A percentile compares a stretch with the other conserved stretches of the same genome.
phyloP scores from a whole-genome alignment of 2,329 filamentous ascomycete genomes.

The Pseudocercospora eumusae region DNA sequence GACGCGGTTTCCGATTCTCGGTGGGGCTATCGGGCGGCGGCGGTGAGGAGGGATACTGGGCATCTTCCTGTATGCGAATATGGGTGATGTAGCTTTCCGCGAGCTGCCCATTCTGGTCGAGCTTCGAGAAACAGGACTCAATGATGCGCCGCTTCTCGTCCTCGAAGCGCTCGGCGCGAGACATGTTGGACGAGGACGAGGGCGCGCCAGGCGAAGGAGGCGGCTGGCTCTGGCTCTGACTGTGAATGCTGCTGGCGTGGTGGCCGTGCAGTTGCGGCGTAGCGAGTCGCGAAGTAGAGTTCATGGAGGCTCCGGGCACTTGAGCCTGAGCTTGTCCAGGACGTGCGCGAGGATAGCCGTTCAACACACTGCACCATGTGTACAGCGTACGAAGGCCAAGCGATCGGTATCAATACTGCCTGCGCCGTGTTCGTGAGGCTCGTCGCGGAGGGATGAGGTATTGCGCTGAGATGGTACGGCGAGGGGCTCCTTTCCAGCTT shows the following conservation, averaged over 20 bases:
- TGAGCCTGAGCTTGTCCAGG: not conserved
- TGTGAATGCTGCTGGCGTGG: constrained; percentile 3
- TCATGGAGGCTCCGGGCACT: not conserved
- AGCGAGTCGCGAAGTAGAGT: constrained; percentile 2
- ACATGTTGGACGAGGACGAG: constrained; percentile 24
- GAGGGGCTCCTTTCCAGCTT: not conserved
- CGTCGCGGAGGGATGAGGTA: not conserved
- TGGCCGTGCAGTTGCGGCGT: constrained; percentile 12
- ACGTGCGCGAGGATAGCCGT: constrained; percentile 12
- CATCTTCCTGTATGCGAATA: constrained; percentile 86
- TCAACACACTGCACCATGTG: not conserved
- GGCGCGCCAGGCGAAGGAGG: constrained; percentile 13
- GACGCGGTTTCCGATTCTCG: constrained; percentile 78
- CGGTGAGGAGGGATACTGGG: constrained; percentile 76
- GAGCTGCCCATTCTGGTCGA: constrained; percentile 79
- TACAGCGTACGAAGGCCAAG: not conserved
- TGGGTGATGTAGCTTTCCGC: constrained; percentile 97
- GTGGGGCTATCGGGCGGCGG: constrained; percentile 75
- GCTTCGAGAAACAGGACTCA: constrained; percentile 90
- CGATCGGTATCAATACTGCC: not conserved
- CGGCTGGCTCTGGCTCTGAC: constrained; percentile 8
- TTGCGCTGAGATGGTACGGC: not conserved
- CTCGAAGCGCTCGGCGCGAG: constrained; percentile 81
- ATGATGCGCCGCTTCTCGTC: constrained; percentile 95
- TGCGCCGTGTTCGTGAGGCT: not conserved